Evolutionary conservation across 176 grass and related monocot species (phyloP).

Genomic region (Raddia guianensis): DNA sequence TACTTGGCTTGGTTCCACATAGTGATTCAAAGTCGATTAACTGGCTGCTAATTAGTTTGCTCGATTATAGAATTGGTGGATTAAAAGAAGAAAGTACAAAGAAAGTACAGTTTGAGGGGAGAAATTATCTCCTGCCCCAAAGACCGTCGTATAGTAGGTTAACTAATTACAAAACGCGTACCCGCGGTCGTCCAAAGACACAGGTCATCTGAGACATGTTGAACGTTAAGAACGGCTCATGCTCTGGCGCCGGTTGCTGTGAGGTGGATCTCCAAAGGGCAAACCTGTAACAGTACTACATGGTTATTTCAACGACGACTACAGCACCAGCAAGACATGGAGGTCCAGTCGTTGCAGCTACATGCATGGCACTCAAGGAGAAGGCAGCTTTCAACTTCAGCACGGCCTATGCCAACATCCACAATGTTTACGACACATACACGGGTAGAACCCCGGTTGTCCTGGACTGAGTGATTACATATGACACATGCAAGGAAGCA

Average conservation of each 20-base stretch:
- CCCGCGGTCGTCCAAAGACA: background rate
- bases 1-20: too few species aligned
- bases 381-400: background rate
- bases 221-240: background rate
- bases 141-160: too few species aligned
- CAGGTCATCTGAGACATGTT: background rate
- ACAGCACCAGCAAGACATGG: constrained; percentile 10
- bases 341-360: background rate
- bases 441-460: background rate
- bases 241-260: constrained; percentile 49
- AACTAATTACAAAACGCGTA: too few species aligned
- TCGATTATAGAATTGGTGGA: too few species aligned
- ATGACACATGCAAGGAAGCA: background rate
- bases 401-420: background rate
- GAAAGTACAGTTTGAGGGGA: too few species aligned
- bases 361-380: background rate
- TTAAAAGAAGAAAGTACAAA: too few species aligned
- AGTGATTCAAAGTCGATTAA: too few species aligned
- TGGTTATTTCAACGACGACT: background rate
- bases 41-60: too few species aligned
- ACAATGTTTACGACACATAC: background rate
- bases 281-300: background rate
- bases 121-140: too few species aligned
- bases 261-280: background rate
- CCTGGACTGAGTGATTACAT: constrained; percentile 26